Conservation (phyloP, 2,329 filamentous ascomycete genomes). For the Reticulascus tulasneorum region DNA sequence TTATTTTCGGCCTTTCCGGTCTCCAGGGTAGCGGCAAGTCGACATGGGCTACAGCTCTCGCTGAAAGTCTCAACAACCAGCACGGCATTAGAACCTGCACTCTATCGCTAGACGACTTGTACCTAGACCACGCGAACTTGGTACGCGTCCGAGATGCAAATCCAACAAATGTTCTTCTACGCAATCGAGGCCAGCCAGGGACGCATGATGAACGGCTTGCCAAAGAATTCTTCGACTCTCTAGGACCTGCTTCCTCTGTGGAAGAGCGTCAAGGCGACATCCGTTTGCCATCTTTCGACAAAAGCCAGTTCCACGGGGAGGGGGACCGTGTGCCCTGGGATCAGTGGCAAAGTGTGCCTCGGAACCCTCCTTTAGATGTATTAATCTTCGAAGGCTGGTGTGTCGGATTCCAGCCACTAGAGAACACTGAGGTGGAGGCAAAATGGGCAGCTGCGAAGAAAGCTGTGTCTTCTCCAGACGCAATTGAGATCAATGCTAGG, state of each 20-base stretch:
- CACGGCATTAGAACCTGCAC: conserved; percentile 9
- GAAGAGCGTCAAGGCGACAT: background rate
- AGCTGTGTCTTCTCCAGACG: background rate
- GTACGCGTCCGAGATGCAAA: conserved; percentile 5
- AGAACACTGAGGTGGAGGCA: background rate
- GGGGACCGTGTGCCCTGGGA: conserved; percentile 3
- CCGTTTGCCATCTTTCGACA: conserved; percentile 10
- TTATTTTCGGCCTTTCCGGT: conserved; percentile 9
- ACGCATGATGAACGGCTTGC: conserved; percentile 11
- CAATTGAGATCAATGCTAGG: too few relatives aligned
- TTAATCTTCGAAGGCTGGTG: conserved; percentile 14
- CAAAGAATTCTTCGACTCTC: conserved; percentile 6
- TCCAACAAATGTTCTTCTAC: conserved; percentile 4
- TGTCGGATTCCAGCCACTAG: conserved; percentile 9
- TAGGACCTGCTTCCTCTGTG: background rate
- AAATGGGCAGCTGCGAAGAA: conserved; percentile 9
- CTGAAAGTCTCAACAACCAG: conserved; percentile 8
- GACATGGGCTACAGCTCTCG: conserved; percentile 10
- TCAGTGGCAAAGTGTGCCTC: conserved; percentile 5
- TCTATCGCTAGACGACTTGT: conserved; percentile 10
- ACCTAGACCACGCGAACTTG: conserved; percentile 8
- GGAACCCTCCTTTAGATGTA: conserved; percentile 7
- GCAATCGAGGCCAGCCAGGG: conserved; percentile 9
- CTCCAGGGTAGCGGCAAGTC: conserved; percentile 14
- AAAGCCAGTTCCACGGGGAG: conserved; percentile 9